Evolutionary conservation across 257 asterid species (phyloP).

Genomic region (Solanum verrucosum): DNA sequence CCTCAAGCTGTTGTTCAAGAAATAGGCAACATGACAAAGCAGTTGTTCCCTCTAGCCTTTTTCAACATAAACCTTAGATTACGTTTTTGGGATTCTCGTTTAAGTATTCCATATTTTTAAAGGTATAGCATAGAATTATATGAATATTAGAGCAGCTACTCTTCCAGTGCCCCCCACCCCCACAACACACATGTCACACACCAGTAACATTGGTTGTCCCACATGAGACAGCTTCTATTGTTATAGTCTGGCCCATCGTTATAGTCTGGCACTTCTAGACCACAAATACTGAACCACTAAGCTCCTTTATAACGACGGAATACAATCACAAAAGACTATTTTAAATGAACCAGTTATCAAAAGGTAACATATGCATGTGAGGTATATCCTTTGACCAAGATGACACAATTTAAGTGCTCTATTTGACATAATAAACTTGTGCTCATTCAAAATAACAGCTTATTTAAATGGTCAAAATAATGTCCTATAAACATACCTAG

Average conservation of each 20-base stretch:
- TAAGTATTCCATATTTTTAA: not conserved
- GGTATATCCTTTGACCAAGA: not conserved
- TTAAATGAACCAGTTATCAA: not conserved
- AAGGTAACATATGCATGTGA: not conserved
- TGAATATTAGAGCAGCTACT: not conserved
- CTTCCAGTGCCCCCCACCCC: not conserved
- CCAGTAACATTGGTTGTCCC: not conserved
- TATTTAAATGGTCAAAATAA: not conserved
- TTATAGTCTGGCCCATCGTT: not conserved
- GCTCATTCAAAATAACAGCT: not conserved
- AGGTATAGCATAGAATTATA: not conserved
- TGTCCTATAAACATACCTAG: conserved; percentile 43
- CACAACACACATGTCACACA: not conserved
- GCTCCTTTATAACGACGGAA: not conserved
- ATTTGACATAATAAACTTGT: not conserved
- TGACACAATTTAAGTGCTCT: not conserved
- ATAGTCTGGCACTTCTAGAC: not conserved
- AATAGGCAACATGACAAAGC: not conserved
- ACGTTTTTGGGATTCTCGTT: not conserved
- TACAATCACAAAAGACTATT: not conserved
- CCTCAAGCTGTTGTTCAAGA: not conserved
- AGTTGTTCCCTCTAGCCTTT: not conserved
- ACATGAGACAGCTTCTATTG: not conserved
- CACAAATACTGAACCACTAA: not conserved
- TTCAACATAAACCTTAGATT: not conserved